Base-by-base conservation (phyloP, 2,329 filamentous ascomycete species). In the Colletotrichum tropicale region DNA sequence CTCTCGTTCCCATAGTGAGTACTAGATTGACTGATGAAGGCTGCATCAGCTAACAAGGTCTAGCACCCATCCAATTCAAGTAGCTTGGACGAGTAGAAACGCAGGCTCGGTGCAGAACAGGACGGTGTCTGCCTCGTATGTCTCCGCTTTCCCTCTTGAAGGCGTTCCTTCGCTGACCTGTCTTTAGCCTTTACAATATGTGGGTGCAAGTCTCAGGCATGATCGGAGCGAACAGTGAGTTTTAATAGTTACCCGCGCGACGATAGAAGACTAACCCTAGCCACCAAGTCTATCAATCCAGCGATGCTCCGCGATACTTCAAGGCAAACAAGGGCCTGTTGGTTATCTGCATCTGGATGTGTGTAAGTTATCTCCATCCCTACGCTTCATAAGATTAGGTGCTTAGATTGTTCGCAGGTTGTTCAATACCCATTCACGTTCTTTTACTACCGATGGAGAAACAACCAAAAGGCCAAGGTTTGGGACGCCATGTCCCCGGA, bases 81-180 rank as follows among this genome's bases (percentile, higher is more conserved):
- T 92, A 1, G 90, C 89, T 0, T 89, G 90, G 82, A 90, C 88
- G 0, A 90, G 88, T 3, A 86, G 90, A 61, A 93, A 93, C 77
- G 87, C 90, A 0, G 90, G 91, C 60, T 88, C 88, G 3, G 91
- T 93, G 2, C 86, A 90, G 10, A 91, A 90, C 13, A 83, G 91
- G 15, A 90, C 91, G 0, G 89, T 93, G 2, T 89, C 89, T 1
- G 88, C 88, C 2, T 90, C 90, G 84, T 84, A 76, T 76, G 83
- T 76, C 3, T 71, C 8, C 4, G 24, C 16, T 85, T 85, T 1
- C 84, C 85, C 8, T 90, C 88, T 2, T 81, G 91, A 3, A 24
- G 16, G 4, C 5, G 12, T 28, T 2, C 6, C 8, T 1, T 10
- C 6, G 43, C 52, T 69, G 6, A 62, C 55, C 9, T 6, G 1